A percentile compares a stretch with the other conserved stretches of the same genome.
Evolutionary conservation across 495 filamentous ascomycete genomes (phyloP).

Genomic region (Aspergillus panamensis): DNA sequence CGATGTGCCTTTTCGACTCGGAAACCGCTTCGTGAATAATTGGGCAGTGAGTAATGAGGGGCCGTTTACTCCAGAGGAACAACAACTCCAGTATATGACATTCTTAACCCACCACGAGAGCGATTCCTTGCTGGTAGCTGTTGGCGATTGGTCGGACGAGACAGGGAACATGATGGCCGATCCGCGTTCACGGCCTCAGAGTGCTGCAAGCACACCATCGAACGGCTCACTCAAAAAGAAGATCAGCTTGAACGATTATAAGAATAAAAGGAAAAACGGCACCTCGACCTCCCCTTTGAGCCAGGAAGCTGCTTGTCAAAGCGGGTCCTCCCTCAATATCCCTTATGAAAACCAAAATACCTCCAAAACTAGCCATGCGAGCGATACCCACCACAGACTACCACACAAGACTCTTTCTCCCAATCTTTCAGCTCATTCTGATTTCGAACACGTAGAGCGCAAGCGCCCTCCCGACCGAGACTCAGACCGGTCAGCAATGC

Average conservation of each 20-base stretch:
- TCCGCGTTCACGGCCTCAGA: conserved; percentile 32
- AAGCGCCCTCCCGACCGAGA: conserved; percentile 36
- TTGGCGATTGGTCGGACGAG: conserved; percentile 53
- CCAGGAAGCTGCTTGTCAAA: conserved; percentile 24
- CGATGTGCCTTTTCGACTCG: conserved; percentile 42
- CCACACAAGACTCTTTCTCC: conserved; percentile 15
- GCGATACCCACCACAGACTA: conserved; percentile 19
- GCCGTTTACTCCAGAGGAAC: conserved; percentile 46
- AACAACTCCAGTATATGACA: conserved; percentile 54
- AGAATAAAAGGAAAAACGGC: conserved; percentile 40
- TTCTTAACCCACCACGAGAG: conserved; percentile 48
- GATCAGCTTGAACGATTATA: conserved; percentile 51
- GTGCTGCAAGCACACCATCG: conserved; percentile 33
- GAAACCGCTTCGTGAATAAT: conserved; percentile 39
- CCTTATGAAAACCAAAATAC: conserved; percentile 22
- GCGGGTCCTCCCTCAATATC: conserved; percentile 13
- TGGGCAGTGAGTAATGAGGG: conserved; percentile 50
- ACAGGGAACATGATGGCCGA: conserved; percentile 47
- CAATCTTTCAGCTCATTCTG: conserved; percentile 17
- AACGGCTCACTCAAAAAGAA: conserved; percentile 42
- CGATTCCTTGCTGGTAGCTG: conserved; percentile 45
- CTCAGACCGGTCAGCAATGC: conserved; percentile 18
- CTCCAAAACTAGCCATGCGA: conserved; percentile 19
- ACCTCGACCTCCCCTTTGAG: conserved; percentile 20
- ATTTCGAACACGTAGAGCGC: conserved; percentile 23